Conservation (phyloP, 306 rosid species). For the Dryas octopetala region DNA sequence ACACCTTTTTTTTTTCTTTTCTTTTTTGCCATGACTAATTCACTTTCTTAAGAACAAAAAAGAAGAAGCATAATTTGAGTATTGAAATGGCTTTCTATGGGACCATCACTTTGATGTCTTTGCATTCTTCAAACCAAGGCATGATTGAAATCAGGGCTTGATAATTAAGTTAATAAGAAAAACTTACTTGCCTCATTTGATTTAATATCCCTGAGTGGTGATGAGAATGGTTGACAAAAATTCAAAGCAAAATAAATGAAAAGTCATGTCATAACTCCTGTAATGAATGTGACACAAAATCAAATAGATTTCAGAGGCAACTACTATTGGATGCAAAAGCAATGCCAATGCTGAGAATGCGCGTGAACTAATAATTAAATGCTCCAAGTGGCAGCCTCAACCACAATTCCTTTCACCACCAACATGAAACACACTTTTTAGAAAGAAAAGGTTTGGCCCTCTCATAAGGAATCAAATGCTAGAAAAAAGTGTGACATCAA, state of each 20-base stretch:
- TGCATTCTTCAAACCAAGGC: neutral
- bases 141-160: neutral
- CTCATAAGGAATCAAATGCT: neutral
- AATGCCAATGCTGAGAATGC: too few relatives aligned
- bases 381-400: too few relatives aligned
- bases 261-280: neutral
- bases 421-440: neutral
- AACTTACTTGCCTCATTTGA: neutral
- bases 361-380: too few relatives aligned
- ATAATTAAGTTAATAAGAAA: neutral
- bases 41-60: too few relatives aligned
- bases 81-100: too few relatives aligned
- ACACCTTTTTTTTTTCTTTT: neutral
- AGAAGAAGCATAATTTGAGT: too few relatives aligned
- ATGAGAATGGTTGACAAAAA: too few relatives aligned
- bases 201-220: too few relatives aligned
- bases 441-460: too few relatives aligned
- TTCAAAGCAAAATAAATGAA: too few relatives aligned
- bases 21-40: too few relatives aligned
- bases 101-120: too few relatives aligned
- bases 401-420: neutral
- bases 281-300: neutral
- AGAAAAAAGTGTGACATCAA: neutral
- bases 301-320: neutral
- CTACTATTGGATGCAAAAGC: neutral